phyloP scores from a whole-genome alignment of 495 filamentous ascomycete species.

The Penicillium lagena region DNA sequence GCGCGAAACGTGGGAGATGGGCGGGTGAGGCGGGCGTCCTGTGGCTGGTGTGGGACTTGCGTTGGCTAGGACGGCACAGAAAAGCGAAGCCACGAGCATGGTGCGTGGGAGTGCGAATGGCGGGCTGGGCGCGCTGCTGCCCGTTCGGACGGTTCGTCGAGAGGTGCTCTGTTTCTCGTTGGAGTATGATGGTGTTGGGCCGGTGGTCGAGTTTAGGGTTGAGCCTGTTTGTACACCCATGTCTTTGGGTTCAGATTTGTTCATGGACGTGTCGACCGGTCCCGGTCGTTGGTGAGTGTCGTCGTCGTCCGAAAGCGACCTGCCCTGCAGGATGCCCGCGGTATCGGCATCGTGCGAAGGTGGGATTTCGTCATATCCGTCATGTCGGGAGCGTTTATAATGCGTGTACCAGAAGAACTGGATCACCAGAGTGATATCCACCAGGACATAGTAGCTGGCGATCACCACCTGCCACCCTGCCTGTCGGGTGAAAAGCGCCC shows the following conservation, averaged over 20 bases:
- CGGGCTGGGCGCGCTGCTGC: slow-evolving; percentile 19
- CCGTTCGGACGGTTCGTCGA: slow-evolving; percentile 21
- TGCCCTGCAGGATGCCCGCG: slow-evolving; percentile 23
- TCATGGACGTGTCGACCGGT: slow-evolving; percentile 13
- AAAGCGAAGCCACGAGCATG: slow-evolving; percentile 37
- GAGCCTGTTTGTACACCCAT: slow-evolving; percentile 22
- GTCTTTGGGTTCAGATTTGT: slow-evolving; percentile 23
- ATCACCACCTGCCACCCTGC: slow-evolving; percentile 66
- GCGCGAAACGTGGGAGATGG: slow-evolving; percentile 11
- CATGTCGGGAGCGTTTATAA: slow-evolving; percentile 30
- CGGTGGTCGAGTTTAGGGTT: slow-evolving; percentile 8
- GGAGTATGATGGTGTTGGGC: slow-evolving; percentile 27
- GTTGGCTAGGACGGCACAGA: slow-evolving; percentile 41
- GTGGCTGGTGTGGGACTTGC: slow-evolving; percentile 29
- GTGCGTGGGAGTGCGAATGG: slow-evolving; percentile 35
- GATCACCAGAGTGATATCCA: slow-evolving; percentile 54
- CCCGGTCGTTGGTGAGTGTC: slow-evolving; percentile 6
- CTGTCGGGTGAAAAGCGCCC: slow-evolving; percentile 59
- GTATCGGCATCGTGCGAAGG: slow-evolving; percentile 14
- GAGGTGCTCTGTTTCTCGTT: slow-evolving; percentile 33
- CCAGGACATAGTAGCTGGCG: slow-evolving; percentile 61
- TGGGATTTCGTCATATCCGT: slow-evolving; percentile 18
- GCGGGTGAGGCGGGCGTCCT: slow-evolving; percentile 9
- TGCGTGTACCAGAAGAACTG: slow-evolving; percentile 68
- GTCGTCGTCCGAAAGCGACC: slow-evolving; percentile 18